Conservation (phyloP, 441 rosid species). For the Adansonia madagascariensis region DNA sequence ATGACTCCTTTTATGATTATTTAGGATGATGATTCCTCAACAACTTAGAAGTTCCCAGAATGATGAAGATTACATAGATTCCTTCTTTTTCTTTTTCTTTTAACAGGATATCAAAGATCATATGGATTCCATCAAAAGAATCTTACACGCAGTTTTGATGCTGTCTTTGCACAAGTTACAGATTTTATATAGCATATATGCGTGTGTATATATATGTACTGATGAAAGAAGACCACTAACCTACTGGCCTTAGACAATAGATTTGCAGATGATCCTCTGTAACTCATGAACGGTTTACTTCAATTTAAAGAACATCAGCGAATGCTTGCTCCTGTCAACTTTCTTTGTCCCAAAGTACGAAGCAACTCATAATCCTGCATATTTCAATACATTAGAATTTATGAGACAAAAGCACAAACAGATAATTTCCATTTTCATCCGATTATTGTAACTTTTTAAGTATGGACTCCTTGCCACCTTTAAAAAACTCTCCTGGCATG, state of each 20-base stretch:
- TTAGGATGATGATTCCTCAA: not conserved
- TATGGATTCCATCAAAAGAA: not conserved
- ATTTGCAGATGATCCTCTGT: not conserved
- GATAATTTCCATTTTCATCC: not conserved
- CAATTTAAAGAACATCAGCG: conserved; percentile 8
- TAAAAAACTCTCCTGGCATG: not conserved
- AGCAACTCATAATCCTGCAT: conserved; percentile 74
- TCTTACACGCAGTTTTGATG: not conserved
- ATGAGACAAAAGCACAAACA: not conserved
- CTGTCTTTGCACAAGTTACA: conserved; percentile 1
- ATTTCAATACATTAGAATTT: conserved; percentile 14
- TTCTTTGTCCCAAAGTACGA: conserved; percentile 37
- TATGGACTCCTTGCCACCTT: not conserved
- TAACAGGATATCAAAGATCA: not conserved
- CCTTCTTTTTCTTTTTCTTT: no score
- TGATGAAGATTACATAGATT: not conserved
- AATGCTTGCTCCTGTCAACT: conserved; percentile 56
- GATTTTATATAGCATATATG: not conserved
- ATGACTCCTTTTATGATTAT: not conserved
- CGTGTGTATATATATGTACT: not conserved
- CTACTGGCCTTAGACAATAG: not conserved
- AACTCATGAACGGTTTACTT: not conserved
- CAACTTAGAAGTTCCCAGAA: not conserved
- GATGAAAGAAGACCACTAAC: conserved; percentile 7
- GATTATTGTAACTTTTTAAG: not conserved